phyloP scores from a whole-genome alignment of 495 filamentous ascomycete genomes.

The Tirmania nivea region DNA sequence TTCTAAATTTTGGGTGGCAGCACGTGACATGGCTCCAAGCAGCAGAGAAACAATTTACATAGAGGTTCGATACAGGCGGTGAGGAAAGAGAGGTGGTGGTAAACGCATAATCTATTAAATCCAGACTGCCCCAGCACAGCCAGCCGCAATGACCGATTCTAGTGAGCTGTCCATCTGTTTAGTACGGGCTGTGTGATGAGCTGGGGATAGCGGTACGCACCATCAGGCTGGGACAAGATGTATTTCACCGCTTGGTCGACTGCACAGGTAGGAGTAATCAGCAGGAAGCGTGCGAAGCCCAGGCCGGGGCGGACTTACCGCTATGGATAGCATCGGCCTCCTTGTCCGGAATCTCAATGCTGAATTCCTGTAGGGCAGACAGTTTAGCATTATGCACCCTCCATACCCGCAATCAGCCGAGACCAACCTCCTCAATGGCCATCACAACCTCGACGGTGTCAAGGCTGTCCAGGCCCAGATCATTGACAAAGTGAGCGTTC shows the following conservation, averaged over 20 bases:
- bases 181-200: no score
- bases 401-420: background rate
- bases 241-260: conserved; percentile 92
- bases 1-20: no score
- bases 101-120: no score
- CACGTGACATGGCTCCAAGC: no score
- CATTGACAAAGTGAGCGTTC: conserved; percentile 77
- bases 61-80: no score
- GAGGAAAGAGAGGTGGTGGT: no score
- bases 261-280: conserved; percentile 21
- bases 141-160: no score
- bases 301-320: conserved; percentile 38
- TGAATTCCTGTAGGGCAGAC: conserved; percentile 60
- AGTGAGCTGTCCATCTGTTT: no score
- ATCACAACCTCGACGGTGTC: conserved; percentile 99
- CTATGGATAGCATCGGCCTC: conserved; percentile 93
- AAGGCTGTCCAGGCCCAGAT: conserved; percentile 86
- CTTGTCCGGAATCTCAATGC: conserved; percentile 99
- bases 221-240: conserved; percentile 87
- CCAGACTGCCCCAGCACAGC: no score
- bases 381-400: conserved; percentile 5
- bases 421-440: conserved; percentile 92
- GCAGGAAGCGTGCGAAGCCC: no score
- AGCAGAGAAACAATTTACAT: no score
- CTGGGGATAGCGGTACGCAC: conserved; percentile 18